phyloP scores from a whole-genome alignment of 1,284 basidiomycete genomes.

The Megacollybia platyphylla region DNA sequence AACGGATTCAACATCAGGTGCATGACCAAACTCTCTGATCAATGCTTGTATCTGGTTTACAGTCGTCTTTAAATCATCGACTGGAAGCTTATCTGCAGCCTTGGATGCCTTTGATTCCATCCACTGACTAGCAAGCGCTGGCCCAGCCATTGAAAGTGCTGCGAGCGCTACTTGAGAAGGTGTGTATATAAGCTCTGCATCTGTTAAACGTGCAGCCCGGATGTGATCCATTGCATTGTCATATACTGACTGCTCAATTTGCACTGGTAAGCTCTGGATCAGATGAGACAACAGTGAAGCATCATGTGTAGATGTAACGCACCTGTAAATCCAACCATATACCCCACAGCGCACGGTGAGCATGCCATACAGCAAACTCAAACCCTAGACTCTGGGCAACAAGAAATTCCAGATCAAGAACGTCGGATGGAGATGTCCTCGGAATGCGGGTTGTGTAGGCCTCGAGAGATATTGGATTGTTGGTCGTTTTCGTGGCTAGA shows the following conservation, averaged over 20 bases:
- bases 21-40: conserved; percentile 44
- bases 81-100: conserved; percentile 3
- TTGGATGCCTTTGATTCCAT: conserved; percentile 29
- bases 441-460: conserved; percentile 73
- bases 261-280: conserved; percentile 34
- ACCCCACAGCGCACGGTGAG: conserved; percentile 84
- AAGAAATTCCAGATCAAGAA: conserved; percentile 89
- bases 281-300: conserved; percentile 4
- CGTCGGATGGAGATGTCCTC: conserved; percentile 67
- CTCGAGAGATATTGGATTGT: conserved; percentile 81
- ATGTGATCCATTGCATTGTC: conserved; percentile 51
- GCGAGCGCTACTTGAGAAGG: conserved; percentile 94
- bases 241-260: conserved; percentile 26
- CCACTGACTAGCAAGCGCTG: conserved; percentile 56
- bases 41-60: conserved; percentile 43
- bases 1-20: conserved; percentile 71
- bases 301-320: conserved; percentile 12
- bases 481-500: conserved; percentile 94
- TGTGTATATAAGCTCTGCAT: conserved; percentile 84
- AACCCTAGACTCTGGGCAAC: conserved; percentile 89
- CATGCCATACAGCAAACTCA: conserved; percentile 88
- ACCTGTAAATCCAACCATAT: conserved; percentile 88
- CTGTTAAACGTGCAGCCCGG: conserved; percentile 71
- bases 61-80: conserved; percentile 16
- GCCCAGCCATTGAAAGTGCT: conserved; percentile 56